A percentile compares a stretch with the other conserved stretches of the same genome.
Evolutionary conservation across 1,284 basidiomycete genomes (phyloP).

Genomic region (Grifola frondosa): DNA sequence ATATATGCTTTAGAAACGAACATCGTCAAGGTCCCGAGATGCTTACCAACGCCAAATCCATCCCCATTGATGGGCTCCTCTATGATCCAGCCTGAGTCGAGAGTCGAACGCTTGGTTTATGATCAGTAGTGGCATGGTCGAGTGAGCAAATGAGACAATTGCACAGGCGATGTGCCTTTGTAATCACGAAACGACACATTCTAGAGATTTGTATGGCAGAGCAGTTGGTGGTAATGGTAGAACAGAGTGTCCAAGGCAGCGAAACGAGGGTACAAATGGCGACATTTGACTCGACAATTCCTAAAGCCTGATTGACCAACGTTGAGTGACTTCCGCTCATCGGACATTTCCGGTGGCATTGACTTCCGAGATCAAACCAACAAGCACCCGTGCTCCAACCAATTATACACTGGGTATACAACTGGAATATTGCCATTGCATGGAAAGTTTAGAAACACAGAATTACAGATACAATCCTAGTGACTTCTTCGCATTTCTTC

Average conservation of each 20-base stretch:
- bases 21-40: conserved; percentile 5
- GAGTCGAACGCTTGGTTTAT: conserved; percentile 96
- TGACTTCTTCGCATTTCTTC: conserved; percentile 6
- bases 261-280: conserved; percentile 16
- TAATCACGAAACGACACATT: conserved; percentile 93
- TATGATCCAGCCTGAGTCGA: conserved; percentile 76
- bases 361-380: too few relatives aligned
- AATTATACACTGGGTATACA: too few relatives aligned
- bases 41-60: conserved; percentile 93
- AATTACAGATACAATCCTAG: conserved; percentile 15
- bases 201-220: too few relatives aligned
- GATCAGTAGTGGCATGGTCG: conserved; percentile 92
- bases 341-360: too few relatives aligned
- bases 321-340: too few relatives aligned
- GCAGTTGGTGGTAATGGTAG: conserved; percentile 8
- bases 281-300: conserved; percentile 17
- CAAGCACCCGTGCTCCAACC: too few relatives aligned
- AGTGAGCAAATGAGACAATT: conserved; percentile 87
- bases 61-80: conserved; percentile 92
- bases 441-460: too few relatives aligned
- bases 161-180: conserved; percentile 87
- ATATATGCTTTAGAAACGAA: background rate
- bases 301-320: too few relatives aligned
- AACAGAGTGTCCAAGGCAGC: conserved; percentile 3
- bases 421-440: too few relatives aligned